phyloP scores from a whole-genome alignment of 2,329 filamentous ascomycete genomes.

The Aureobasidium sp. region DNA sequence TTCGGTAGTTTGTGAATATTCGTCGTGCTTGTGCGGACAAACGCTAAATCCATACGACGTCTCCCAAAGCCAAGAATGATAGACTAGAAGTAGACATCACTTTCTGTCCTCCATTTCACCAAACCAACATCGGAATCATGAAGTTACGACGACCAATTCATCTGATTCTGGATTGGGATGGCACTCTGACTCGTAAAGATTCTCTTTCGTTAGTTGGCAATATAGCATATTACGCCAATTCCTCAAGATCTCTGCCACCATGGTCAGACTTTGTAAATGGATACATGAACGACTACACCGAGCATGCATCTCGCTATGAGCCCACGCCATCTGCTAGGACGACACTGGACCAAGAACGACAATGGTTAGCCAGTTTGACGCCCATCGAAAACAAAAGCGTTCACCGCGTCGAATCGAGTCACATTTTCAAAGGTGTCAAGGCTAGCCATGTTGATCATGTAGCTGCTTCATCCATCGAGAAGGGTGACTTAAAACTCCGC shows the following conservation, averaged over 20 bases:
- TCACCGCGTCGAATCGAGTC: constrained; percentile 32
- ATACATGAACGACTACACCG: constrained; percentile 36
- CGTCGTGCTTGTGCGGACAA: too few relatives aligned
- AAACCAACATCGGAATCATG: neutral
- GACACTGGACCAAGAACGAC: constrained; percentile 31
- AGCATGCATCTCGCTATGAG: constrained; percentile 27
- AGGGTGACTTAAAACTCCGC: constrained; percentile 31
- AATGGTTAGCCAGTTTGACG: constrained; percentile 32
- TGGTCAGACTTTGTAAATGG: constrained; percentile 35
- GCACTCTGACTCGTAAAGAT: constrained; percentile 40
- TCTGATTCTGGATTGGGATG: constrained; percentile 43
- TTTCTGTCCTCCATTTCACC: too few relatives aligned
- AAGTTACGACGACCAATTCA: constrained; percentile 22
- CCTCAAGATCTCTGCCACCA: constrained; percentile 16
- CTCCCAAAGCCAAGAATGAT: neutral
- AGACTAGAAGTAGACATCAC: too few relatives aligned
- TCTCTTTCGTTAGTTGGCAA: constrained; percentile 38
- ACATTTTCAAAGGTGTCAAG: constrained; percentile 35
- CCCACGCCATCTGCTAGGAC: constrained; percentile 26
- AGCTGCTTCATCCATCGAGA: constrained; percentile 25
- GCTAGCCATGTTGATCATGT: constrained; percentile 25
- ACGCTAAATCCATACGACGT: too few relatives aligned
- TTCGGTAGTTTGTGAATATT: too few relatives aligned
- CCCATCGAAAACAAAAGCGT: constrained; percentile 37
- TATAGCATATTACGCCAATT: constrained; percentile 25